Conservation (phyloP, 257 asterid species). For the Cynanchum wilfordii region DNA sequence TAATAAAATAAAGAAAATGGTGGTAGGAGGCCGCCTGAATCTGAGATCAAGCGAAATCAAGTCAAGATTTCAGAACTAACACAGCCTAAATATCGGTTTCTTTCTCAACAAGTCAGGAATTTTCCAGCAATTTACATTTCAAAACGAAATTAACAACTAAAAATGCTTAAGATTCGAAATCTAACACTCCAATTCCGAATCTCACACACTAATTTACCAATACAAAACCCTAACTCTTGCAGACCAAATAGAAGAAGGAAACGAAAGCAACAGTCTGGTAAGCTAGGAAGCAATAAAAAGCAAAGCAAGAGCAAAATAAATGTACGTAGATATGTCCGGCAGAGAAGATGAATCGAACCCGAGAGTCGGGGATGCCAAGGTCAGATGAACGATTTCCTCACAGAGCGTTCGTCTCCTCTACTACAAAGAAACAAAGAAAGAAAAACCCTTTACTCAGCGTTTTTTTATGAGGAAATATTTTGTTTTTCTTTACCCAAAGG, state of each 20-base stretch:
- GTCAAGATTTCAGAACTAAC: neutral
- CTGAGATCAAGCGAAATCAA: neutral
- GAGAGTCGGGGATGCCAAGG: neutral
- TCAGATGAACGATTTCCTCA: neutral
- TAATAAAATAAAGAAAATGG: neutral
- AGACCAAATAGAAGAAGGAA: neutral
- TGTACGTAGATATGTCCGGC: neutral
- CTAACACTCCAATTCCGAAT: neutral
- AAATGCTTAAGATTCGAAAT: neutral
- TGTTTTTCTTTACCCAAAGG: too few species aligned
- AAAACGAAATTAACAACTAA: neutral
- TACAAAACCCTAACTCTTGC: neutral
- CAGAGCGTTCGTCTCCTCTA: neutral
- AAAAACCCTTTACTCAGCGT: too few species aligned
- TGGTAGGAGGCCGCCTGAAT: neutral
- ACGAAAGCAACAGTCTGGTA: neutral
- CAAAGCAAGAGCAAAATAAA: neutral
- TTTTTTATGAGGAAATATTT: too few species aligned
- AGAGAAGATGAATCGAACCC: constrained; percentile 3
- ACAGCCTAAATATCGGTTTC: neutral
- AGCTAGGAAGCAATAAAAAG: neutral
- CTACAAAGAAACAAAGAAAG: neutral
- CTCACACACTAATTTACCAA: neutral
- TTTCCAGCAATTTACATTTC: neutral
- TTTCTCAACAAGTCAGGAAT: constrained; percentile 18